Evolutionary conservation across 768 basidiomycete genomes (phyloP).

Genomic region (Exsudoporus frostii): DNA sequence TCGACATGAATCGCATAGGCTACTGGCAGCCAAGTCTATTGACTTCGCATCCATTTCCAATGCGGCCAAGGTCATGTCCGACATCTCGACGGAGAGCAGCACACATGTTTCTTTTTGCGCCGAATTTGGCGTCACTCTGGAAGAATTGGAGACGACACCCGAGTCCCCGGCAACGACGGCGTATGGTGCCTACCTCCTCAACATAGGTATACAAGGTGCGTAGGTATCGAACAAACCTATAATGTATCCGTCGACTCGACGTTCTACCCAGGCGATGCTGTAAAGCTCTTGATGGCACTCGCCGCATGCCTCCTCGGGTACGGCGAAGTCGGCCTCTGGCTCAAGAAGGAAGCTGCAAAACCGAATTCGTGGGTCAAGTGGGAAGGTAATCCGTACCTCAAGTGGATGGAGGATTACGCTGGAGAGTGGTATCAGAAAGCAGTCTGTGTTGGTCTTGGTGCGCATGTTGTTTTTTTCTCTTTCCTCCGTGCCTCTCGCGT

Average conservation of each 20-base stretch:
- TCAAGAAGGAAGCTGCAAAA: conserved; percentile 53
- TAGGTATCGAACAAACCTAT: not conserved
- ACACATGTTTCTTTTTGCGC: conserved; percentile 74
- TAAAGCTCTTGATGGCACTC: conserved; percentile 74
- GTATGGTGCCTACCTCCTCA: conserved; percentile 84
- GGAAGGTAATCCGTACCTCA: conserved; percentile 69
- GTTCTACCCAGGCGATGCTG: conserved; percentile 54
- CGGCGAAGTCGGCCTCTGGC: conserved; percentile 87
- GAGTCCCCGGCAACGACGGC: conserved; percentile 76
- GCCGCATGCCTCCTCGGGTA: conserved; percentile 88
- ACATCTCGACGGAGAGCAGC: conserved; percentile 63
- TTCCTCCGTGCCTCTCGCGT: not conserved
- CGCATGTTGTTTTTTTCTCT: conserved; percentile 23
- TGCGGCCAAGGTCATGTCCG: conserved; percentile 60
- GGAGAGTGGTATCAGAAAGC: conserved; percentile 70
- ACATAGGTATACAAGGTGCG: conserved; percentile 57
- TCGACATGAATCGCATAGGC: conserved; percentile 33
- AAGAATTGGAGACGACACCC: conserved; percentile 56
- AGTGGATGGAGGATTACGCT: conserved; percentile 79
- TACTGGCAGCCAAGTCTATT: conserved; percentile 76
- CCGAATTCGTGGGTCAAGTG: conserved; percentile 50
- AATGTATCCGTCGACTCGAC: not conserved
- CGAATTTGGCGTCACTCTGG: conserved; percentile 60
- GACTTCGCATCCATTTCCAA: conserved; percentile 58
- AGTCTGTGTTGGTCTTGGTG: conserved; percentile 72